Conservation (phyloP, 1,284 basidiomycete species). For the Ceratobasidium sp. region DNA sequence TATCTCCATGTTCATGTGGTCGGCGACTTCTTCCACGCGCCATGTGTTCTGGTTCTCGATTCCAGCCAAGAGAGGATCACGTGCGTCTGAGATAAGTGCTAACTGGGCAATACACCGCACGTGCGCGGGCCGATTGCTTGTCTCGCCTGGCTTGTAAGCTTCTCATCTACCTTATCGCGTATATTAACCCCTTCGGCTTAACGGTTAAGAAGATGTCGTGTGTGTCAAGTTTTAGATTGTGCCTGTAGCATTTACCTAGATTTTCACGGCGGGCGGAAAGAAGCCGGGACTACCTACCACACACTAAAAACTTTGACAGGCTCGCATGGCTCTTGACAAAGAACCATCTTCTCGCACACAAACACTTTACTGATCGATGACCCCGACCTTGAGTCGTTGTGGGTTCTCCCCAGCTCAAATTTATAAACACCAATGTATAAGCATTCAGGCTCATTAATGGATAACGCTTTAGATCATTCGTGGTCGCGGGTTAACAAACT, state of each 20-base stretch:
- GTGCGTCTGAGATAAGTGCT: neutral
- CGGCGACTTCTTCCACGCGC: slow-evolving; percentile 20
- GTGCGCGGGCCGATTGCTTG: neutral
- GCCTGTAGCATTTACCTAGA: neutral
- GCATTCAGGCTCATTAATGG: no score
- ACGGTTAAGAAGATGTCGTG: neutral
- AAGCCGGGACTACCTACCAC: neutral
- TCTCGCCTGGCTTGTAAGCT: neutral
- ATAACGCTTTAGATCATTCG: no score
- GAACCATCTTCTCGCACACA: neutral
- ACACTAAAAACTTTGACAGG: slow-evolving; percentile 4
- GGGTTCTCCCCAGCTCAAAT: no score
- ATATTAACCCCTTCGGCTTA: neutral
- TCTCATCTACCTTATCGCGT: neutral
- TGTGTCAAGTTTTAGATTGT: neutral
- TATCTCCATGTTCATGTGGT: neutral
- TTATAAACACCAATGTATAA: no score
- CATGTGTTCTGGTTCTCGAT: slow-evolving; percentile 14
- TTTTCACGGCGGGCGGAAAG: neutral
- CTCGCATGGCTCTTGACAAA: slow-evolving; percentile 4
- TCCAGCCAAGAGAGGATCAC: slow-evolving; percentile 26
- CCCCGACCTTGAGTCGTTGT: no score
- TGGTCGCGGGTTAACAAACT: no score
- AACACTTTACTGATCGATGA: no score
- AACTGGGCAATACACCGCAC: slow-evolving; percentile 16